Evolutionary conservation across 2,329 filamentous ascomycete species (phyloP), one percentile per base, ranked within the genome.

Genomic region (Xylariaceae sp.): DNA sequence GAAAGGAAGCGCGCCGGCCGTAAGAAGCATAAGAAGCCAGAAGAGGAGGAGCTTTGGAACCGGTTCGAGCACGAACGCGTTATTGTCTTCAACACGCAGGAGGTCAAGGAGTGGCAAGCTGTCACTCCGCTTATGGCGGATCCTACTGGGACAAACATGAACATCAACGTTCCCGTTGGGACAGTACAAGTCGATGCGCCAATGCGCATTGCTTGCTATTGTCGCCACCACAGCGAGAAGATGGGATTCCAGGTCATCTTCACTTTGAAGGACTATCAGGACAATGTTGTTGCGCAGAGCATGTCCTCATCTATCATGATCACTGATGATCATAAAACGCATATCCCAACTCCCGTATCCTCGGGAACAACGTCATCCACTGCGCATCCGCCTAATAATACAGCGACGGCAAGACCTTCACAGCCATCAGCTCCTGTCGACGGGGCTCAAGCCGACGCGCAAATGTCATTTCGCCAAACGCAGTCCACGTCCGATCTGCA

Each of bases 161-260:
- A 75, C 43, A 41, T 48, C 40, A 65, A 71, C n/a, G 64, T 72
- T 67, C 45, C 71, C 64, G 34, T 71, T 73, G 81, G 79, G 38
- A 79, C 84, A 6, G 81, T 88, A 70, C 84, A 89, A 57, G 82
- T 95, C 17, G 84, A 90, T 52, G 81, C 88, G 2, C 89, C 89
- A 0, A 95, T 97, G 90, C 84, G 91, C 9, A 96, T 98, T 56
- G 89, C 90, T 18, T 98, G 91, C 63, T 98, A 97, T 65, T 97
- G 91, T 66, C 82, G 91, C 16, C 91, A 98, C 61, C 91, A 97
- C 55, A 82, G 85, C 45, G 93, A 97, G 66, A 97, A 97, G 68
- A 72, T 85, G 52, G 91, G 91, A 2, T 98, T 96, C 65, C 74
- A 78, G 49, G 89, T 97, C 55, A 95, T 98, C 49, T 95, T 97